phyloP scores from a whole-genome alignment of 495 filamentous ascomycete species.

The Cudoniella acicularis region DNA sequence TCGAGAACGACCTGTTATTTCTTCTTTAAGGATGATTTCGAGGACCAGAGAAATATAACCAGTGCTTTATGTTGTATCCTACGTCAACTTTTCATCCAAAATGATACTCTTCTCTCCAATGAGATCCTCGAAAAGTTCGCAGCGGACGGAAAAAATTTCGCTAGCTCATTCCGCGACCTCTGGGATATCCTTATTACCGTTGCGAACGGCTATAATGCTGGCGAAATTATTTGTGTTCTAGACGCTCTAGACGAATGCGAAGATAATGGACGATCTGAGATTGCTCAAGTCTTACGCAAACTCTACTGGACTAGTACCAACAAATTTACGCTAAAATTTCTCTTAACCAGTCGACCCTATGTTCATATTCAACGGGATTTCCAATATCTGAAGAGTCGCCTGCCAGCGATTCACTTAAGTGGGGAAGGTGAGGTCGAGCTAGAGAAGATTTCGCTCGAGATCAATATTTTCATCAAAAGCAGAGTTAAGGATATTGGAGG shows the following conservation, averaged over 20 bases:
- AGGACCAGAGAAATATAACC: constrained; percentile 36
- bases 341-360: constrained; percentile 47
- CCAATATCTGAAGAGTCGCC: constrained; percentile 19
- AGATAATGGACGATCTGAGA: constrained; percentile 4
- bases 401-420: constrained; percentile 26
- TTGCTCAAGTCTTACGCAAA: constrained; percentile 9
- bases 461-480: constrained; percentile 36
- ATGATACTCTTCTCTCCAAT: constrained; percentile 31
- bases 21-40: constrained; percentile 56
- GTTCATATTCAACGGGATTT: constrained; percentile 34
- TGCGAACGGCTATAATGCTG: constrained; percentile 31
- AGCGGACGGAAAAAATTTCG: constrained; percentile 20
- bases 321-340: constrained; percentile 40
- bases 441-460: constrained; percentile 41
- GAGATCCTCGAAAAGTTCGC: constrained; percentile 22
- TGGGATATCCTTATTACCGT: constrained; percentile 38
- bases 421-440: constrained; percentile 37
- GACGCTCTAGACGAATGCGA: constrained; percentile 46
- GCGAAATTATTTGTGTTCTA: constrained; percentile 44
- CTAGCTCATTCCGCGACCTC: constrained; percentile 39
- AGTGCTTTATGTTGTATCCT: constrained; percentile 44
- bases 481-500: constrained; percentile 27
- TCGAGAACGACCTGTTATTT: constrained; percentile 32
- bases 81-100: constrained; percentile 41
- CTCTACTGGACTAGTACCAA: constrained; percentile 6